phyloP scores from a whole-genome alignment of 208 protist species.

The Acanthamoeba healyi region DNA sequence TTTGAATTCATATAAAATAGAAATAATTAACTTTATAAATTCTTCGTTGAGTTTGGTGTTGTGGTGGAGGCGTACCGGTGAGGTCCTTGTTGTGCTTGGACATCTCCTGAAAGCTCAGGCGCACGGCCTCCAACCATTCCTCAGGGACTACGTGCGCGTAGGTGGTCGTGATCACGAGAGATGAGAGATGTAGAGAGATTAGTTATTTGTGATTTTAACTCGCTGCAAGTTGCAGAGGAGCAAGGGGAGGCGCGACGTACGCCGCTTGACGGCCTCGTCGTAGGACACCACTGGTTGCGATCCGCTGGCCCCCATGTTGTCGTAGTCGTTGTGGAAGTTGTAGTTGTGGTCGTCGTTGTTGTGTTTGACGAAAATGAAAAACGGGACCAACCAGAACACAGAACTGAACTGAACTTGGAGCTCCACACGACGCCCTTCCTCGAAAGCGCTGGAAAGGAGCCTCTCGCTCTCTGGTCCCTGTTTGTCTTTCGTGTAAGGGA shows the following conservation, averaged over 20 bases:
- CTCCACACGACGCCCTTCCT: no score
- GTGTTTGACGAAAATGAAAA: no score
- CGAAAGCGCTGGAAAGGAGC: no score
- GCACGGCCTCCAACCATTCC: constrained; percentile 36
- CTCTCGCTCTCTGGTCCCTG: no score
- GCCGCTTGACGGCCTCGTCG: constrained; percentile 34
- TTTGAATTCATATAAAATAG: no score
- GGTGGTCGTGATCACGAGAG: neutral
- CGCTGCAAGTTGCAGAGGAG: no score
- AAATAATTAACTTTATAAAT: no score
- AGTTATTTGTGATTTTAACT: neutral
- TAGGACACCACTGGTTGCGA: constrained; percentile 43
- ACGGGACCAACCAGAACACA: no score
- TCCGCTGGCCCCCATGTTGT: constrained; percentile 24
- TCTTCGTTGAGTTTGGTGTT: neutral
- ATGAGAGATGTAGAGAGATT: neutral
- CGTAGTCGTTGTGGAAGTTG: no score
- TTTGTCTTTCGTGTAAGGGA: no score
- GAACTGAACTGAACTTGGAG: no score
- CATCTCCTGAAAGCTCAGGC: constrained; percentile 47
- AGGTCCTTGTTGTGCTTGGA: constrained; percentile 47
- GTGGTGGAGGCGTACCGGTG: neutral
- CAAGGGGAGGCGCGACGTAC: neutral
- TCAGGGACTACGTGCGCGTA: neutral
- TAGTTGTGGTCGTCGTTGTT: no score